Evolutionary conservation across 257 asterid genomes (phyloP).

Genomic region (Solanum megistacrolobum): DNA sequence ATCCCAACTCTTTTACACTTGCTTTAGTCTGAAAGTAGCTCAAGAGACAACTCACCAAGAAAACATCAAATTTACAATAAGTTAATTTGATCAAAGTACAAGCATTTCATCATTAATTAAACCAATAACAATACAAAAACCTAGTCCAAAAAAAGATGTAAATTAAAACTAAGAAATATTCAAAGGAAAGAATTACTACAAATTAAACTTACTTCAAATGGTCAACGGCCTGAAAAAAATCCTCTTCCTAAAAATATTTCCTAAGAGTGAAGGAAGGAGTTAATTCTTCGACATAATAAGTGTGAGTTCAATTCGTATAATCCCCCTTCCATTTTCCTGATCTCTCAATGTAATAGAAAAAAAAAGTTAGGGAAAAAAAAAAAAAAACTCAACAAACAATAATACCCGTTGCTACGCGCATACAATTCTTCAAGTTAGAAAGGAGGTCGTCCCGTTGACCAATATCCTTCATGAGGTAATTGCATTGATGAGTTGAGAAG

Average conservation of each 20-base stretch:
- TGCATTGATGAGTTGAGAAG: conserved; percentile 40
- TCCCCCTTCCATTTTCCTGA: background rate
- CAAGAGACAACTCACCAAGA: background rate
- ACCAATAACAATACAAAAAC: background rate
- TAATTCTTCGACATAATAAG: background rate
- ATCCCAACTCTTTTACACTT: background rate
- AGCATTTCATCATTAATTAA: background rate
- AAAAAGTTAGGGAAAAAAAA: background rate
- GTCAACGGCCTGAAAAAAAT: background rate
- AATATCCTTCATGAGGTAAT: conserved; percentile 52
- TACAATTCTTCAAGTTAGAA: conserved; percentile 14
- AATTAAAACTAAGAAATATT: background rate
- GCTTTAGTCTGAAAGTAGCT: background rate
- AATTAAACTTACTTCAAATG: background rate
- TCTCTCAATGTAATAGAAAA: background rate
- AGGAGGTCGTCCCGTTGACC: conserved; percentile 59
- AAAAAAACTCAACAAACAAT: background rate
- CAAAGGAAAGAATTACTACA: background rate
- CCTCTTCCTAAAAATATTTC: background rate
- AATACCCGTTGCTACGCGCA: background rate
- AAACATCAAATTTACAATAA: background rate
- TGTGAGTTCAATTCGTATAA: background rate
- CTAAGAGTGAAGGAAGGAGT: background rate
- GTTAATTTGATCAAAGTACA: background rate
- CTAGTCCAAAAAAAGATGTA: background rate